These are phyloP conservation scores for Kuraishia capsulata DNA, from an alignment of 805 yeast species.

Conservation along the genomic window DNA sequence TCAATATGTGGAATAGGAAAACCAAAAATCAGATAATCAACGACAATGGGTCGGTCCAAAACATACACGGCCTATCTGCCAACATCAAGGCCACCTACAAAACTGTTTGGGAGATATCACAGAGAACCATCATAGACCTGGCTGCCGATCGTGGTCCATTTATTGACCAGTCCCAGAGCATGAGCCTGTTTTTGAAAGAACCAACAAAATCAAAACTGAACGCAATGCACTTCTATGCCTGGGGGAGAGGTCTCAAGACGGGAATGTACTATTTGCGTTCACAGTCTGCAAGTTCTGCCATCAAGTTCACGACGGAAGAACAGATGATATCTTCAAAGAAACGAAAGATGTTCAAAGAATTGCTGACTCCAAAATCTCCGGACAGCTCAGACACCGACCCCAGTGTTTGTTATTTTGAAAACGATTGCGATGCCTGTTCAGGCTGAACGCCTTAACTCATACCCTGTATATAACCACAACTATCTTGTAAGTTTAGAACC, in stretches of 20 bases:
- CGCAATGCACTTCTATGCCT: conserved; percentile 97
- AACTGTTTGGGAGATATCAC: conserved; percentile 96
- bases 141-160: conserved; percentile 71
- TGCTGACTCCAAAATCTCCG: neutral
- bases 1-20: conserved; percentile 75
- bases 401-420: neutral
- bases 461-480: no score
- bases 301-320: conserved; percentile 71
- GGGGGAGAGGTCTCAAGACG: conserved; percentile 97
- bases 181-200: conserved; percentile 78
- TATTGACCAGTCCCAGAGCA: conserved; percentile 85
- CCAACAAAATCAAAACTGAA: conserved; percentile 97
- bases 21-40: conserved; percentile 72
- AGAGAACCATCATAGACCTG: conserved; percentile 76
- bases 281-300: conserved; percentile 95
- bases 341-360: neutral
- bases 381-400: neutral
- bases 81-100: conserved; percentile 73
- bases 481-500: no score
- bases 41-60: conserved; percentile 80
- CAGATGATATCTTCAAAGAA: neutral
- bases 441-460: neutral
- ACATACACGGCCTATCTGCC: conserved; percentile 62
- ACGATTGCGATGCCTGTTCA: neutral
- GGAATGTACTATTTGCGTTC: conserved; percentile 98